A percentile compares a stretch with the other conserved stretches of the same genome.
phyloP scores from a whole-genome alignment of 768 basidiomycete species.

The Lactarius psammicola region DNA sequence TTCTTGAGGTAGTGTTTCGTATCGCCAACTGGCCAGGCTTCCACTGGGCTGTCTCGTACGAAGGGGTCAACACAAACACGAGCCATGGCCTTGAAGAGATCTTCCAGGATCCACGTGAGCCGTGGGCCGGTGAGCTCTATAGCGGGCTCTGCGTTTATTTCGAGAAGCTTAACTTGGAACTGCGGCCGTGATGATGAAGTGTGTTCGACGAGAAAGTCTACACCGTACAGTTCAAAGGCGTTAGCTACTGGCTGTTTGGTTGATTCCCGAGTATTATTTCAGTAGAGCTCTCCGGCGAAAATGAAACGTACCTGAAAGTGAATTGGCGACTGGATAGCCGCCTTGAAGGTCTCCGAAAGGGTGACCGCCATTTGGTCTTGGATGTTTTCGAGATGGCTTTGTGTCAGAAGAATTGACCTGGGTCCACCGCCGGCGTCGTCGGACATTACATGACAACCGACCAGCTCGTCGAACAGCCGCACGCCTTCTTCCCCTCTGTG shows the following conservation, averaged over 20 bases:
- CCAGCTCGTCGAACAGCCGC: constrained; percentile 74
- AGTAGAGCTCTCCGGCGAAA: not conserved
- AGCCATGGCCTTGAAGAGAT: constrained; percentile 72
- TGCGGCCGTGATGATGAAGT: constrained; percentile 27
- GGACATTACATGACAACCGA: constrained; percentile 58
- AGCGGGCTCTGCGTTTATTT: constrained; percentile 94
- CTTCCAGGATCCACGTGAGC: constrained; percentile 75
- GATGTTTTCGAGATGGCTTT: constrained; percentile 48
- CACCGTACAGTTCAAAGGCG: constrained; percentile 92
- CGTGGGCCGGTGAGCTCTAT: constrained; percentile 89
- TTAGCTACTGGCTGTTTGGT: constrained; percentile 73
- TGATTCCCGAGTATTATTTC: not conserved
- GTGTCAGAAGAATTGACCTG: constrained; percentile 34
- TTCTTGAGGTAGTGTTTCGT: constrained; percentile 56
- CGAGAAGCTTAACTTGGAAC: constrained; percentile 68
- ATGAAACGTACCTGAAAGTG: constrained; percentile 70
- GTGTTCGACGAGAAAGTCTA: constrained; percentile 82
- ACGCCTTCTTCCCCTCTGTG: constrained; percentile 68
- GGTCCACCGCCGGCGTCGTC: not conserved
- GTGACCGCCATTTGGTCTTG: constrained; percentile 60
- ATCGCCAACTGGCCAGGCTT: constrained; percentile 52
- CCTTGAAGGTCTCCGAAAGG: constrained; percentile 80
- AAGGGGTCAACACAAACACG: constrained; percentile 71
- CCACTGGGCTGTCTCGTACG: constrained; percentile 34
- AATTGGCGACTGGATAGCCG: constrained; percentile 75